A percentile compares a stretch with the other conserved stretches of the same genome.
These are phyloP conservation scores for Physcomitrium patens DNA, from an alignment of 225 moss, liverwort and hornwort species.

Conservation along the genomic window DNA sequence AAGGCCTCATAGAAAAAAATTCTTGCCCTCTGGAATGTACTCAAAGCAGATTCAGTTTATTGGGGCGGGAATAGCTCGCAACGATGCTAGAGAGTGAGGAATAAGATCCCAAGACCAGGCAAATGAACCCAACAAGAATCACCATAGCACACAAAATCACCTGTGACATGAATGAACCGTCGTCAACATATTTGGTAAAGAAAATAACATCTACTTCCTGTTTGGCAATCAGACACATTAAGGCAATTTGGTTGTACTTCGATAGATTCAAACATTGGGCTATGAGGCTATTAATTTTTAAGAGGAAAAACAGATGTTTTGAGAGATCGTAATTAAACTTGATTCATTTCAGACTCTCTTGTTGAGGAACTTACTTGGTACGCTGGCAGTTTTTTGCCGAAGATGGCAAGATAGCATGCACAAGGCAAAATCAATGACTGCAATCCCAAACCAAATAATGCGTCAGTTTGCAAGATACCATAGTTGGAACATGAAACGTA, in stretches of 20 bases:
- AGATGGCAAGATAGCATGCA: constrained; percentile 63
- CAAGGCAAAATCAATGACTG: constrained; percentile 73
- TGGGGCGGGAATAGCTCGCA: constrained; percentile 39
- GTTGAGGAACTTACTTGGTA: constrained; percentile 35
- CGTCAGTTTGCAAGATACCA: constrained; percentile 6
- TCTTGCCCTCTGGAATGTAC: constrained; percentile 34
- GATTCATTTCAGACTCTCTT: not conserved
- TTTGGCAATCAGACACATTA: too few relatives aligned
- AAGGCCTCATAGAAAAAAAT: constrained; percentile 22
- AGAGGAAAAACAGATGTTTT: too few relatives aligned
- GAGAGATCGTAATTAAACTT: not conserved
- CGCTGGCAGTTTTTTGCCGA: constrained; percentile 50
- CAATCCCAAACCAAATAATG: constrained; percentile 19
- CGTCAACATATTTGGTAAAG: constrained; percentile 10
- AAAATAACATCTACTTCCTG: too few relatives aligned
- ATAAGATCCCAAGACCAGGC: constrained; percentile 74
- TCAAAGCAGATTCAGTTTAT: constrained; percentile 27
- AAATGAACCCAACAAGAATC: constrained; percentile 61
- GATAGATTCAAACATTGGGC: too few relatives aligned
- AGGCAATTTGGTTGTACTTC: too few relatives aligned
- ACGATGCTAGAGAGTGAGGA: constrained; percentile 73
- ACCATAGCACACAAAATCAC: constrained; percentile 50
- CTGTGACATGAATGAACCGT: constrained; percentile 37
- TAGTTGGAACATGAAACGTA: not conserved
- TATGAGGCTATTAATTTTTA: too few relatives aligned